Percentiles rank a stretch among this genome's conserved stretches.
Conservation (phyloP, 108 stramenopile species). For the Skeletonema grethae region DNA sequence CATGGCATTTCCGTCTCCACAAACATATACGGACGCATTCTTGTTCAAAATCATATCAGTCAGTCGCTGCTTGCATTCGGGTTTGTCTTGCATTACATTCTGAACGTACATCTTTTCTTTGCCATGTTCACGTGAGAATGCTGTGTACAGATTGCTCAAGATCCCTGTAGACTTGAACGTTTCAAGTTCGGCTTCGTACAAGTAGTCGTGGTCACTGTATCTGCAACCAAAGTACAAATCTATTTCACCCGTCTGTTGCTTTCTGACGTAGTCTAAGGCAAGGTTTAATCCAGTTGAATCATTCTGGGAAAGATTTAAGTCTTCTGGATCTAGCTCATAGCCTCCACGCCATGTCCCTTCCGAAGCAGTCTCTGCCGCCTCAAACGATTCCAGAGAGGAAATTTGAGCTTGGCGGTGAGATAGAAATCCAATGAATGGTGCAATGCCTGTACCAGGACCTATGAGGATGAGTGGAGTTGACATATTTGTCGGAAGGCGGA, state of each 20-base stretch:
- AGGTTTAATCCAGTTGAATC: slow-evolving; percentile 61
- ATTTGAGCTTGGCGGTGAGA: slow-evolving; percentile 70
- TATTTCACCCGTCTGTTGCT: slow-evolving; percentile 58
- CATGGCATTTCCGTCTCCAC: slow-evolving; percentile 94
- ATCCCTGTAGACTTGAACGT: slow-evolving; percentile 60
- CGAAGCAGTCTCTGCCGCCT: slow-evolving; percentile 58
- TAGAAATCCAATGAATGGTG: slow-evolving; percentile 96
- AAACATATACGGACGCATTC: slow-evolving; percentile 79
- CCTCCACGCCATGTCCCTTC: slow-evolving; percentile 84
- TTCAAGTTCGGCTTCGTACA: slow-evolving; percentile 89
- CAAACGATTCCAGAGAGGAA: slow-evolving; percentile 35
- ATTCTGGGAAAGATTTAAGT: slow-evolving; percentile 51
- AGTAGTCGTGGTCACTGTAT: slow-evolving; percentile 85
- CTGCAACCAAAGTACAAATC: slow-evolving; percentile 98
- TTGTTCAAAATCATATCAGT: slow-evolving; percentile 60
- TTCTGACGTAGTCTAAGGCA: slow-evolving; percentile 65
- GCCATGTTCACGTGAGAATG: slow-evolving; percentile 88
- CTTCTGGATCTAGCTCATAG: slow-evolving; percentile 79
- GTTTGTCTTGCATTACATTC: slow-evolving; percentile 58
- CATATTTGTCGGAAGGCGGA: slow-evolving; percentile 76
- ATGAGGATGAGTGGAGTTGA: slow-evolving; percentile 88
- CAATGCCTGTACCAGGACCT: slow-evolving; percentile 98
- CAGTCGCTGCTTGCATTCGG: slow-evolving; percentile 43
- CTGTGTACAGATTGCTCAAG: slow-evolving; percentile 76
- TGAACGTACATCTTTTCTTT: slow-evolving; percentile 87